Percentiles rank a stretch among this genome's conserved stretches.
Conservation (phyloP, 2,329 filamentous ascomycete species). For the Cercospora nicotianae region DNA sequence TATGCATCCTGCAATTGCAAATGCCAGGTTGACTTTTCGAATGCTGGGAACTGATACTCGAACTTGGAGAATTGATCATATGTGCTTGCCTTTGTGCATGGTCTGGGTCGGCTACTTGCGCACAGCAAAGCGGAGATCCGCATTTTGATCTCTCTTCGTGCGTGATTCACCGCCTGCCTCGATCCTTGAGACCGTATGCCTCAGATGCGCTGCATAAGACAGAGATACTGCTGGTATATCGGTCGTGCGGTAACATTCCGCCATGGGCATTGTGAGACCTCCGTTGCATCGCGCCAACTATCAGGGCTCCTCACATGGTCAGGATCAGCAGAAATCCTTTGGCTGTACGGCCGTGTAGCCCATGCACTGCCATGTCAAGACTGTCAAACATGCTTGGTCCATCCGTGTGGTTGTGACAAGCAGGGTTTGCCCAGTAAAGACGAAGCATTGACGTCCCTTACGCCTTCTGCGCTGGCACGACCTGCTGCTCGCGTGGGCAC, state of each 20-base stretch:
- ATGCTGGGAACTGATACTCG: neutral
- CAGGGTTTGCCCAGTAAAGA: constrained; percentile 13
- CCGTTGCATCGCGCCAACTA: neutral
- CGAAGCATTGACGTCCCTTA: constrained; percentile 1
- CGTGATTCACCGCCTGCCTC: neutral
- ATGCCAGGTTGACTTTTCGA: neutral
- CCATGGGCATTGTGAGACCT: constrained; percentile 4
- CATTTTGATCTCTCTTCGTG: neutral
- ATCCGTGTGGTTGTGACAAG: constrained; percentile 12
- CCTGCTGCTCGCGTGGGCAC: constrained; percentile 1
- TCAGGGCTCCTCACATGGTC: too few relatives aligned
- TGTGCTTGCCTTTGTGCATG: neutral
- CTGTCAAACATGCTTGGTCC: constrained; percentile 3
- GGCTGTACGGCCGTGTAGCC: neutral
- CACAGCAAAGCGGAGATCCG: neutral
- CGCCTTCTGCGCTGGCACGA: constrained; percentile 9
- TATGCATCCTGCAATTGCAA: neutral
- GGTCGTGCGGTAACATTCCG: neutral
- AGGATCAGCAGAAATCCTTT: neutral
- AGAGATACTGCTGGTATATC: neutral
- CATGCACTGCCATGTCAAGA: constrained; percentile 2
- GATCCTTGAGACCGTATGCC: neutral
- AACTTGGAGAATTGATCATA: neutral
- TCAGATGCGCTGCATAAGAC: neutral
- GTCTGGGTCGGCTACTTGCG: neutral